Conservation (phyloP, 164 flowering plant species). For the Sedum album region DNA sequence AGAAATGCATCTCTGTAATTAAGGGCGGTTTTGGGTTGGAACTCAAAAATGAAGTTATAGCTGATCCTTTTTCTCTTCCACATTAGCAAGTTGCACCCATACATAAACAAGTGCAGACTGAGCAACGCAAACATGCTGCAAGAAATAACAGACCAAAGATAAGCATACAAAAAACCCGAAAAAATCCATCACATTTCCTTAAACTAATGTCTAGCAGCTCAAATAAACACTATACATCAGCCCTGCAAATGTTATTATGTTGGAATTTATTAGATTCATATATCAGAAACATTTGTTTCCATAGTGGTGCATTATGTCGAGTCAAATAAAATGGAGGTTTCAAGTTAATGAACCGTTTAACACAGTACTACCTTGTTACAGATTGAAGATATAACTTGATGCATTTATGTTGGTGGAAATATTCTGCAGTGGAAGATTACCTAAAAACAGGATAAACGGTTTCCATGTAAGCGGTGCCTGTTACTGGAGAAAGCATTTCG, state of each 20-base stretch:
- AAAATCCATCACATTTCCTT: background rate
- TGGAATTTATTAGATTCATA: background rate
- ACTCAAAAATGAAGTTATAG: conserved; percentile 92
- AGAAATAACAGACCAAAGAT: background rate
- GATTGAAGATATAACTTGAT: background rate
- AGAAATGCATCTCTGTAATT: conserved; percentile 87
- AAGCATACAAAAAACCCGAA: background rate
- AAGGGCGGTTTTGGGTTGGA: conserved; percentile 60
- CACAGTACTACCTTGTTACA: background rate
- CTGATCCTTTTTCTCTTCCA: conserved; percentile 92
- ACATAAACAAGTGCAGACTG: conserved; percentile 88
- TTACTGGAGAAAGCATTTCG: conserved; percentile 50
- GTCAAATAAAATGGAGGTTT: background rate
- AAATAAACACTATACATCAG: too few species aligned
- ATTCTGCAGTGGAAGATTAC: conserved; percentile 21
- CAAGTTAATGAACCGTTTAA: background rate
- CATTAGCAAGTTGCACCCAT: conserved; percentile 88
- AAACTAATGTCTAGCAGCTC: too few species aligned
- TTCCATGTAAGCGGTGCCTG: conserved; percentile 52
- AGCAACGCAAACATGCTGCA: conserved; percentile 92
- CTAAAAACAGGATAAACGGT: conserved; percentile 92
- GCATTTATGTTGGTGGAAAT: background rate
- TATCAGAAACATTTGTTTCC: background rate
- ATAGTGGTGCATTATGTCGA: background rate
- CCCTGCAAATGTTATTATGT: background rate